Evolutionary conservation across 2,329 filamentous ascomycete genomes (phyloP), one percentile per base, ranked within the genome.

Genomic region (Pseudogymnoascus sp.): DNA sequence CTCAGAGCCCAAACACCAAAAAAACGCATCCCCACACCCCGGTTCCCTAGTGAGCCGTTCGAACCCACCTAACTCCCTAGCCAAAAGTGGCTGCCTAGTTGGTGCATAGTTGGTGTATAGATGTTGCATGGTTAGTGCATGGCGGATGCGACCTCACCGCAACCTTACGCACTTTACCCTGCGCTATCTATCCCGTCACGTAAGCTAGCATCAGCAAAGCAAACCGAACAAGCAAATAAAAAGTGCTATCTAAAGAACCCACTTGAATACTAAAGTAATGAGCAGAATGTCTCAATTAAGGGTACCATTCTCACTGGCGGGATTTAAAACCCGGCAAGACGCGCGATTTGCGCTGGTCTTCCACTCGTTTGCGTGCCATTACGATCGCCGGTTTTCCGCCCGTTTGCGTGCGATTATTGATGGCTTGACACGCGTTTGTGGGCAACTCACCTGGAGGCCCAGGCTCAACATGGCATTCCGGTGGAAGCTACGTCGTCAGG

Each of bases 351-450:
- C 26, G n/a, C n/a, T 19, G 43, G 24, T 31, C 2, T 11, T 24
- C 6, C n/a, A 53, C 24, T 8, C 7, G 12, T 31, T 16, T 11
- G 26, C 26, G 8, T 56, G n/a, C 2, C 12, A 56, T 56, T 53
- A 14, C 46, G n/a, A 33, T 33, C n/a, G 26, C 46, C 70, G 70
- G 1, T 66, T 69, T 46, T 46, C 37, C 0, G 10, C 38, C 7
- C 70, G 4, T 24, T 24, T 12, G 41, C 41, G 19, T 41, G 40
- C 16, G 19, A 43, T 43, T 43, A 7, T 2, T 24, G 6, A 70
- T 24, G 43, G 28, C 43, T 19, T 19, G 19, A 19, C 19, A 19
- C 19, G 19, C 19, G 19, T 19, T 19, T 19, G 19, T 19, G 19
- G 19, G 19, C 19, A 19, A 19, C 19, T 19, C n/a, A n/a, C n/a